These are phyloP conservation scores for Ceratobasidium sp. DNA, from an alignment of 1,284 basidiomycete genomes.

Conservation along the genomic window DNA sequence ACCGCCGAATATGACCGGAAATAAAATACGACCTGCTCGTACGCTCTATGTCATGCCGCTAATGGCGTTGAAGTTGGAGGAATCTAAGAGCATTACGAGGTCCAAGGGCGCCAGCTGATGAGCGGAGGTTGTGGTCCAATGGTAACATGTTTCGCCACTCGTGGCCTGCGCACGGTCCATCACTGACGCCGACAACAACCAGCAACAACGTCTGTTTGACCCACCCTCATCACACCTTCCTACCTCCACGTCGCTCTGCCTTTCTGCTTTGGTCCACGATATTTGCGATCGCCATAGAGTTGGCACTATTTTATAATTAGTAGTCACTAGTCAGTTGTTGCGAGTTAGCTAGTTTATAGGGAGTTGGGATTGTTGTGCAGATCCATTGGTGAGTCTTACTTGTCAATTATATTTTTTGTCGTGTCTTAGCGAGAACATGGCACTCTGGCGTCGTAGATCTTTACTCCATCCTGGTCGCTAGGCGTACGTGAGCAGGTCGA, in stretches of 20 bases:
- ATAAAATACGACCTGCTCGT: neutral
- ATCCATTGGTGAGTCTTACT: neutral
- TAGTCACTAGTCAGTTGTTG: neutral
- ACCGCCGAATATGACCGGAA: neutral
- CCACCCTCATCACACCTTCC: neutral
- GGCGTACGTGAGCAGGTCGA: neutral
- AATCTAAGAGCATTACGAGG: neutral
- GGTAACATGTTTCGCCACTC: slow-evolving; percentile 28
- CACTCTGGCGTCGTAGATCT: neutral
- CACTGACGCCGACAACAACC: slow-evolving; percentile 38
- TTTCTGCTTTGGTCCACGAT: neutral
- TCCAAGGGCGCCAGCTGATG: slow-evolving; percentile 22
- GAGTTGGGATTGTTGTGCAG: neutral
- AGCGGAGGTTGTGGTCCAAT: slow-evolving; percentile 36
- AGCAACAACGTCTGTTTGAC: slow-evolving; percentile 24
- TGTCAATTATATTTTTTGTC: neutral
- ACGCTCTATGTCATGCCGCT: neutral
- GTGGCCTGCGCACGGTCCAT: slow-evolving; percentile 41
- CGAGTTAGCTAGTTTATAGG: neutral
- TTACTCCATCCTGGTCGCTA: neutral
- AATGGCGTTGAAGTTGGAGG: neutral
- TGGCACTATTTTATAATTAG: neutral
- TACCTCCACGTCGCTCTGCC: neutral
- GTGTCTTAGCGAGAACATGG: slow-evolving; percentile 1
- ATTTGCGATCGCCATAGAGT: neutral